These are phyloP conservation scores for Ajuga chamaepitys DNA, from an alignment of 257 asterid genomes.

Conservation along the genomic window DNA sequence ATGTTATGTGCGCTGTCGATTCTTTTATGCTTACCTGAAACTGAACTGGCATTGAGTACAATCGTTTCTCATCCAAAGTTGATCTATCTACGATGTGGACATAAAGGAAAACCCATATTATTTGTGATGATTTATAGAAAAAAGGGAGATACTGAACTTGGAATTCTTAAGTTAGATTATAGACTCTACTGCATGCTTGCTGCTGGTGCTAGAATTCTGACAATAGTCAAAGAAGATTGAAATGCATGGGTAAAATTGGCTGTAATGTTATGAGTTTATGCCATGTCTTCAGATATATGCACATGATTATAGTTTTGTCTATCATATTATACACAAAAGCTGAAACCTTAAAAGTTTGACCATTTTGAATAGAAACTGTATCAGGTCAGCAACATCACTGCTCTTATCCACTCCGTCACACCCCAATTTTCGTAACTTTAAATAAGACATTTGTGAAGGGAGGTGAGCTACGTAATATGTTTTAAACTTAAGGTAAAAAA, in stretches of 20 bases:
- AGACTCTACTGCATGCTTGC: neutral
- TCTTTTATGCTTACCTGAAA: slow-evolving; percentile 6
- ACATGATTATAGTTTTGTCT: neutral
- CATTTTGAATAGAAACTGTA: too few relatives aligned
- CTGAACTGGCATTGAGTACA: neutral
- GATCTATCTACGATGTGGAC: neutral
- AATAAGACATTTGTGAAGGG: too few relatives aligned
- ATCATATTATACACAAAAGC: neutral
- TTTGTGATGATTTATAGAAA: neutral
- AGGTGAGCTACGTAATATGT: too few relatives aligned
- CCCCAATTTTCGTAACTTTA: too few relatives aligned
- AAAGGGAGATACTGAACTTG: neutral
- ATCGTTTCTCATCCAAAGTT: neutral
- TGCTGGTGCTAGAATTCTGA: slow-evolving; percentile 1
- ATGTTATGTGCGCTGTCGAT: slow-evolving; percentile 10
- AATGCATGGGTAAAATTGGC: neutral
- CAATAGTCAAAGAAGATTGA: neutral
- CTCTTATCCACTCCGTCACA: too few relatives aligned
- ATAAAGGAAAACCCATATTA: neutral
- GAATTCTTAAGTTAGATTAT: neutral
- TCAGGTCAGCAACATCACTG: too few relatives aligned
- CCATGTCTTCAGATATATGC: neutral
- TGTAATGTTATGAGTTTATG: neutral
- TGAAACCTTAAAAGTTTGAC: neutral
- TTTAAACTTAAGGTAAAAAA: too few relatives aligned